Conservation (phyloP, 2,329 filamentous ascomycete species). For the Ceratocystis eucalypticola region DNA sequence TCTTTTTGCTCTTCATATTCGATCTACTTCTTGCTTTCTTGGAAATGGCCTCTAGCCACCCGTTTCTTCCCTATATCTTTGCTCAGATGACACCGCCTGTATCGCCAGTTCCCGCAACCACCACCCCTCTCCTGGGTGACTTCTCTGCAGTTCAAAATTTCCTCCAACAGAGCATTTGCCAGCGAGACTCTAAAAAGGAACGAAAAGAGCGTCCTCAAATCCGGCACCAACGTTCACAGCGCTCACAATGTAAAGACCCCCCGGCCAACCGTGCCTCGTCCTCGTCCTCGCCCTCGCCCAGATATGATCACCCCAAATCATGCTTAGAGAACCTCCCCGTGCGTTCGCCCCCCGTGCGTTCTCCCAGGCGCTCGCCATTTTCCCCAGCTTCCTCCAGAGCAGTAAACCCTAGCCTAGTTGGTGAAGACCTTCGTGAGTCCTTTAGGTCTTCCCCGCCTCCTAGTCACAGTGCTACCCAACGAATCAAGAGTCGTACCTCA, state of each 20-base stretch:
- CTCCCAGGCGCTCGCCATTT: too few relatives aligned
- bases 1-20: not conserved
- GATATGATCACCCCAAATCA: not conserved
- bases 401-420: not conserved
- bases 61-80: slow-evolving; percentile 12
- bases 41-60: not conserved
- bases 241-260: slow-evolving; percentile 3
- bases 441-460: slow-evolving; percentile 4
- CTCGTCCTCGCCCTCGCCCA: not conserved
- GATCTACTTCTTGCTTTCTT: not conserved
- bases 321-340: not conserved
- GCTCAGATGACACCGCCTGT: slow-evolving; percentile 19
- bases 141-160: slow-evolving; percentile 11
- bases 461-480: slow-evolving; percentile 16
- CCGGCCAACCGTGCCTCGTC: not conserved
- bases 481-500: slow-evolving; percentile 11
- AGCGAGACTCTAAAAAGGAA: not conserved
- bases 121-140: slow-evolving; percentile 12
- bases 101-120: slow-evolving; percentile 14
- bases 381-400: not conserved
- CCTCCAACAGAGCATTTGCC: not conserved
- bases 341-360: too few relatives aligned
- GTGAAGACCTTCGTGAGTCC: not conserved
- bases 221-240: not conserved
- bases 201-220: not conserved